phyloP scores from a whole-genome alignment of 441 rosid genomes.

The Cnidoscolus chayamansa region DNA sequence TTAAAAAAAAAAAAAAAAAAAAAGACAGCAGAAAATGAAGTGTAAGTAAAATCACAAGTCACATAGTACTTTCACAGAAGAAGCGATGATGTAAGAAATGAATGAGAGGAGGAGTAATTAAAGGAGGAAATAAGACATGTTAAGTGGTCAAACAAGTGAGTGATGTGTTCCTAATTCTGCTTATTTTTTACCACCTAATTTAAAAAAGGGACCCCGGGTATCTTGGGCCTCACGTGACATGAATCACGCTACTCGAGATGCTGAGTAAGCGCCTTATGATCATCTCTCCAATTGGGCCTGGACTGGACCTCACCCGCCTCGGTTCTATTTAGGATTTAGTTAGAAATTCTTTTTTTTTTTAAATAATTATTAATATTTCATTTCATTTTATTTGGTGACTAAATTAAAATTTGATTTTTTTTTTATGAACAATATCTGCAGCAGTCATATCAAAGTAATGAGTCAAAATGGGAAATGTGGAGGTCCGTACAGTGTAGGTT shows the following conservation, averaged over 20 bases:
- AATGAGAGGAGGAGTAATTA: too few relatives aligned
- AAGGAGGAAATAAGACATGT: too few relatives aligned
- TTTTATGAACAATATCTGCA: too few relatives aligned
- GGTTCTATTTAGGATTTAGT: too few relatives aligned
- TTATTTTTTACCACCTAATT: slow-evolving; percentile 31
- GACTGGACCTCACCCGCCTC: not conserved
- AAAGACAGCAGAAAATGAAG: slow-evolving; percentile 25
- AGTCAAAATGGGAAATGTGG: slow-evolving; percentile 33
- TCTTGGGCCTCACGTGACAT: slow-evolving; percentile 83
- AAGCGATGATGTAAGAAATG: too few relatives aligned
- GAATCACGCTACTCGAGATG: slow-evolving; percentile 42
- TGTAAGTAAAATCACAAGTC: not conserved
- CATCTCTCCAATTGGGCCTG: slow-evolving; percentile 29
- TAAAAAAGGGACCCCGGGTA: slow-evolving; percentile 48
- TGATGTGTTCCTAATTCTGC: slow-evolving; percentile 3
- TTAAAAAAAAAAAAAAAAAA: slow-evolving; percentile 27
- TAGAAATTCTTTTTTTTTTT: too few relatives aligned
- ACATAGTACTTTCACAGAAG: too few relatives aligned
- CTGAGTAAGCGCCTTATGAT: slow-evolving; percentile 48
- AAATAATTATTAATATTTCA: too few relatives aligned
- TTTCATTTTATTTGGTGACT: too few relatives aligned
- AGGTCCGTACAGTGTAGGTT: slow-evolving; percentile 27
- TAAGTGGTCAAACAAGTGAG: slow-evolving; percentile 25
- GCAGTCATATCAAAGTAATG: too few relatives aligned
- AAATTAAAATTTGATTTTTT: not conserved